Percentiles rank a stretch among this genome's conserved stretches.
These are phyloP conservation scores for Flammula alnicola DNA, from an alignment of 1,284 basidiomycete species.

Conservation along the genomic window DNA sequence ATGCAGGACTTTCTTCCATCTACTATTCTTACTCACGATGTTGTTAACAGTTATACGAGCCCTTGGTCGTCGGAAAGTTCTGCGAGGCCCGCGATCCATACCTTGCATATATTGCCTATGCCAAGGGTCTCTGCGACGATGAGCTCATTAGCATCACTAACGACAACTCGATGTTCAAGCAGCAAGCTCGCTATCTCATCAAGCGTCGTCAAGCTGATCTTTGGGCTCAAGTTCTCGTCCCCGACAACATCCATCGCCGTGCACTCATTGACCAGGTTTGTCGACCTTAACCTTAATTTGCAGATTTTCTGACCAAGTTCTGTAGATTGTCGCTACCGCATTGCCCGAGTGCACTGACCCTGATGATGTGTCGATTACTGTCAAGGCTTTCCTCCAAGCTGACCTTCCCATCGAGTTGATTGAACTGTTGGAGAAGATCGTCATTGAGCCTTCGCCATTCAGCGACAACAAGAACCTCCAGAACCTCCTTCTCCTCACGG, in stretches of 20 bases:
- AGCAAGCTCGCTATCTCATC: conserved; percentile 97
- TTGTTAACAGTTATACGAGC: conserved; percentile 82
- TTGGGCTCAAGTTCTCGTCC: conserved; percentile 93
- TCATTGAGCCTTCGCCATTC: conserved; percentile 97
- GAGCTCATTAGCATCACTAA: conserved; percentile 98
- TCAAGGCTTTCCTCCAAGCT: conserved; percentile 98
- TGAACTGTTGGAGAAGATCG: conserved; percentile 98
- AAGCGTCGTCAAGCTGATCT: conserved; percentile 95
- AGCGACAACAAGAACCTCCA: conserved; percentile 96
- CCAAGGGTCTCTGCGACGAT: conserved; percentile 99
- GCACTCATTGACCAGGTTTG: conserved; percentile 92
- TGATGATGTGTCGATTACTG: conserved; percentile 97
- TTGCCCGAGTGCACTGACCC: conserved; percentile 98
- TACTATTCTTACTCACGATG: conserved; percentile 13
- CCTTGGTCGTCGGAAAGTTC: conserved; percentile 97
- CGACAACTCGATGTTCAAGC: conserved; percentile 99
- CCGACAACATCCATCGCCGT: conserved; percentile 92
- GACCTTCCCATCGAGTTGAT: conserved; percentile 98
- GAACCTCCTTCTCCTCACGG: conserved; percentile 94
- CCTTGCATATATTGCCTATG: conserved; percentile 98
- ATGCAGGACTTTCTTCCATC: conserved; percentile 31
- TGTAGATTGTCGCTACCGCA: conserved; percentile 89
- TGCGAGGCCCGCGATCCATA: conserved; percentile 99
- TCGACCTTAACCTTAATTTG: conserved; percentile 4
- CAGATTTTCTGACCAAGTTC: conserved; percentile 6